Conservation (phyloP, 805 yeast species). For the Schwanniomyces pseudopolymorphus region DNA sequence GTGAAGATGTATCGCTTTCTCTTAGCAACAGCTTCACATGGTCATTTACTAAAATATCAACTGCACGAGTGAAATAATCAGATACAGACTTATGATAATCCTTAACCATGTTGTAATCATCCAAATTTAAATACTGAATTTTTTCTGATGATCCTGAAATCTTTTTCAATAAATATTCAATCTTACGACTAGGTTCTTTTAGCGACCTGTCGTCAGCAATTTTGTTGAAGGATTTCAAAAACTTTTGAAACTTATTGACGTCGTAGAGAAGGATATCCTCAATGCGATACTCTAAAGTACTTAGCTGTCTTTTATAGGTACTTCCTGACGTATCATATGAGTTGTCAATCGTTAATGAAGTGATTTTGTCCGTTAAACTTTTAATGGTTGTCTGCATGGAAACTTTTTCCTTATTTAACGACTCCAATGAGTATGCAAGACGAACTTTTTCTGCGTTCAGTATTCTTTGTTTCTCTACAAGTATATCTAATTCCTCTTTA, state of each 20-base stretch:
- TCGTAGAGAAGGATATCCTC: conserved; percentile 42
- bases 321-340: conserved; percentile 5
- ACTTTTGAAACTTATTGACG: conserved; percentile 46
- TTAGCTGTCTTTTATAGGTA: conserved; percentile 13
- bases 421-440: conserved; percentile 40
- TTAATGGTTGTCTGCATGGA: conserved; percentile 34
- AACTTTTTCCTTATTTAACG: conserved; percentile 36
- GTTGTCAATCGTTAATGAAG: conserved; percentile 19
- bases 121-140: conserved; percentile 16
- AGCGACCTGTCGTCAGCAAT: conserved; percentile 60
- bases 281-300: conserved; percentile 41
- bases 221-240: conserved; percentile 51
- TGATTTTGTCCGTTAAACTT: conserved; percentile 38
- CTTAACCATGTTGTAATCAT: conserved; percentile 20
- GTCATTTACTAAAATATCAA: conserved; percentile 56
- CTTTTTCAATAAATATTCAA: conserved; percentile 22
- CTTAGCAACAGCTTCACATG: conserved; percentile 44
- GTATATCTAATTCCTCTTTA: conserved; percentile 35
- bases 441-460: conserved; percentile 45
- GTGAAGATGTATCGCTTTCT: conserved; percentile 25
- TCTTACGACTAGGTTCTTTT: conserved; percentile 55
- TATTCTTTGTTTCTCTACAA: conserved; percentile 44
- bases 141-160: conserved; percentile 5
- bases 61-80: conserved; percentile 59
- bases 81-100: conserved; percentile 47